These are phyloP conservation scores for Lycium barbarum DNA, from an alignment of 257 asterid species.

Conservation along the genomic window DNA sequence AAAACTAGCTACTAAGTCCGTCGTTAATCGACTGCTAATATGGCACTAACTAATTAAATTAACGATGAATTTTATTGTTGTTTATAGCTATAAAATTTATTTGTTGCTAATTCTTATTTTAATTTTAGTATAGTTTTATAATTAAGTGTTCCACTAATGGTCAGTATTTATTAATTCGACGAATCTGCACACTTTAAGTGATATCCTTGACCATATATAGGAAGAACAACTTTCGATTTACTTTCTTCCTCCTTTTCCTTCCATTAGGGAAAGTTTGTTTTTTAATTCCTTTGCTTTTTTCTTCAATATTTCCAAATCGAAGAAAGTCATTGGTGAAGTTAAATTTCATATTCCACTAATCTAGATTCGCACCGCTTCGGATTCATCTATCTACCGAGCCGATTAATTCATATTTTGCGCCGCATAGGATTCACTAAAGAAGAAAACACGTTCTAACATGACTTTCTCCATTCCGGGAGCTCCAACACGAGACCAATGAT, in stretches of 20 bases:
- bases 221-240: not conserved
- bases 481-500: not conserved
- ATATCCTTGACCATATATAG: no score
- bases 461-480: not conserved
- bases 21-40: not conserved
- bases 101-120: no score
- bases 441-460: not conserved
- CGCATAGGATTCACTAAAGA: not conserved
- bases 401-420: not conserved
- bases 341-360: not conserved
- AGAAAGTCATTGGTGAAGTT: not conserved
- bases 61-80: no score
- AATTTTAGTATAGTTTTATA: no score
- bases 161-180: no score
- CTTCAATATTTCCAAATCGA: not conserved
- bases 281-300: not conserved
- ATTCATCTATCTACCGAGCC: fast-evolving
- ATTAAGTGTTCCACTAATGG: no score
- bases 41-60: not conserved
- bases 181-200: no score
- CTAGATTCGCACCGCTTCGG: fast-evolving
- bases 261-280: not conserved
- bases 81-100: no score
- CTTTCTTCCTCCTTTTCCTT: not conserved
- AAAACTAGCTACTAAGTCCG: no score